Evolutionary conservation across 2,329 filamentous ascomycete species (phyloP), one percentile per base, ranked within the genome.

Genomic region (Madurella mycetomatis): DNA sequence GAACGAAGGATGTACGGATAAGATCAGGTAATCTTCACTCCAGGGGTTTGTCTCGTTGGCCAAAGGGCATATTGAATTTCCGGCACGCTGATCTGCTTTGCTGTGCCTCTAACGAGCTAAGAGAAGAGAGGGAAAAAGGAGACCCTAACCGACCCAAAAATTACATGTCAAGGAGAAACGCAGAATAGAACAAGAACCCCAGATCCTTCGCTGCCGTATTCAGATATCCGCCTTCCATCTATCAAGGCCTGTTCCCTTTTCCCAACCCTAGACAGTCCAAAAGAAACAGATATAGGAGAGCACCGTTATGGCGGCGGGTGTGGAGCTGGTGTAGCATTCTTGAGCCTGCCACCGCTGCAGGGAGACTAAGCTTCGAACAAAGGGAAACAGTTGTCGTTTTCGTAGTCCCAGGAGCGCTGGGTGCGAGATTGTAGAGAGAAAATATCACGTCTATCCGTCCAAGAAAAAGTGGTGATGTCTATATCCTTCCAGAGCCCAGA

Each of bases 401-500:
- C 51, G 40, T 54, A 45, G 44, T 47, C 54, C 50, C 45, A 31
- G 34, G 7, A 15, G 15, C 30, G 34, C 31, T 32, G 37, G 8
- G 7, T 25, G 7, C 12, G 54, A 50, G 49, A 50, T 39, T 42
- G 37, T 32, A 47, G 18, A 49, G 32, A 60, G 53, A 49, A 41
- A 47, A 48, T 56, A 59, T 7, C 25, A n/a, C 25, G 49, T 62
- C 60, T 62, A 63, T 58, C 52, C 54, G 45, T 37, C 52, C 51
- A 52, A 45, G 49, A 56, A 48, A 55, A 59, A 62, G 57, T 59
- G 57, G 59, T 59, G 55, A 60, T 60, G 59, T 60, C 58, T 59
- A 58, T 57, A 41, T 46, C 54, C 40, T 48, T 53, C 39, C 47
- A 34, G 31, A 43, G 18, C 41, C 34, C 47, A 39, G n/a, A n/a